phyloP scores from a whole-genome alignment of 495 filamentous ascomycete genomes.

The Aspergillus egyptiacus region DNA sequence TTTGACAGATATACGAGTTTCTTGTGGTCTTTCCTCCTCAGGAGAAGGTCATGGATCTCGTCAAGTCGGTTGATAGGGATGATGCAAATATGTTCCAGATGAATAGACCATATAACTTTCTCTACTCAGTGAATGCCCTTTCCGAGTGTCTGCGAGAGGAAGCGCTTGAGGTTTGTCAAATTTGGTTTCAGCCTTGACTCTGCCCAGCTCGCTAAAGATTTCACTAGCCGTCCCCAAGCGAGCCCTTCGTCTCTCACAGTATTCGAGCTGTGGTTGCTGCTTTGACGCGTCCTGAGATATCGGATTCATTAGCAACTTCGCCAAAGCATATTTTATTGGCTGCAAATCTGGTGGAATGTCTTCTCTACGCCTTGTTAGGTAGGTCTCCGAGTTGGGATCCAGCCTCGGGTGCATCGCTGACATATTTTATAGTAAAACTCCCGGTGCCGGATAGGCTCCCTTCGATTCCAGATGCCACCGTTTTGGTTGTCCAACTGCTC shows the following conservation, averaged over 20 bases:
- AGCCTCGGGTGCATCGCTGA: neutral
- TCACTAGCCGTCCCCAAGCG: slow-evolving; percentile 27
- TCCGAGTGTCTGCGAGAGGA: slow-evolving; percentile 45
- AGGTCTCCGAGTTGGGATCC: neutral
- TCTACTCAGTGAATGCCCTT: slow-evolving; percentile 68
- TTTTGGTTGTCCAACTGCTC: slow-evolving; percentile 28
- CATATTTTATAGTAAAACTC: slow-evolving; percentile 13
- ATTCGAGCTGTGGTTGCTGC: slow-evolving; percentile 36
- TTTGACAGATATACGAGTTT: slow-evolving; percentile 64
- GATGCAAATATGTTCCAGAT: slow-evolving; percentile 60
- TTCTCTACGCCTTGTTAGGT: slow-evolving; percentile 28
- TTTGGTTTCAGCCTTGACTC: neutral
- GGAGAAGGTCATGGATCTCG: slow-evolving; percentile 50
- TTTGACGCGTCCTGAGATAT: slow-evolving; percentile 34
- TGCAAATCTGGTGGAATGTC: slow-evolving; percentile 32
- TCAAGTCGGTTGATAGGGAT: slow-evolving; percentile 47
- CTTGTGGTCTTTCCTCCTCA: slow-evolving; percentile 68
- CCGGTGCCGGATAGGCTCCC: slow-evolving; percentile 7
- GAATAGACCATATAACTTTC: slow-evolving; percentile 62
- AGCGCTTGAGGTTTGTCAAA: slow-evolving; percentile 30
- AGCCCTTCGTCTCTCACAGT: slow-evolving; percentile 40
- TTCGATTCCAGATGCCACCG: slow-evolving; percentile 17
- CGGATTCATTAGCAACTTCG: slow-evolving; percentile 15
- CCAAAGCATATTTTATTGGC: slow-evolving; percentile 27
- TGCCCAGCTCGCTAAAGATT: slow-evolving; percentile 6